Base-by-base conservation (phyloP, 495 filamentous ascomycete species). In the Penicillium salamii region DNA sequence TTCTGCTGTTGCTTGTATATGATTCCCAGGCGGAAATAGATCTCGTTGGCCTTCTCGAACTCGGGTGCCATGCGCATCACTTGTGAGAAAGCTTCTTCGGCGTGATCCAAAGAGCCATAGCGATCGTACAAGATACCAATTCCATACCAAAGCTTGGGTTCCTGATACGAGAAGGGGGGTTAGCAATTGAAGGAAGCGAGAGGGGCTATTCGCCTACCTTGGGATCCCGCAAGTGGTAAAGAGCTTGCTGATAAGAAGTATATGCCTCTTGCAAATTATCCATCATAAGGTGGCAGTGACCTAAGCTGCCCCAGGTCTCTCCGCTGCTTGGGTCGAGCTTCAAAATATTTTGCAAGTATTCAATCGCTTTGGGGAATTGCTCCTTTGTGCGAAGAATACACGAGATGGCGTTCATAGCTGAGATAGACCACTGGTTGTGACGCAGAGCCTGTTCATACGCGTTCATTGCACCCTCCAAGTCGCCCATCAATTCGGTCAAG, bases 1-100 rank as follows among this genome's bases (percentile, higher is more conserved):
- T 97, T 97, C 49, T 91, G 87, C 62, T 97, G 95, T 51, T 97
- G 91, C 66, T 99, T 99, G 76, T 97, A 97, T 38, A 99, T 97
- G 72, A 99, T 99, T 19, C 93, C 93, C 32, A 99, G 79, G 13
- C 93, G 85, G 73, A 99, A 99, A 70, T 97, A 99, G 46, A 99
- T 97, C 62, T 99, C 93, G 60, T 97, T 97, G 40, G 93, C 91
- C 77, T 99, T 99, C 63, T 99, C 93, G 52, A 97, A 99, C 59
- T 92, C 85, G 2, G 93, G 93, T 44, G 93, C 86, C 92, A 99
- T 99, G 52, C 88, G 84, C 93, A 99, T 97, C 46, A 99, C 93
- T 61, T 99, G 90, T 3, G 93, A 96, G 66, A 97, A 97, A 12
- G 93, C 93, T 63, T 97, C 95, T 63, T 99, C 93, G 53, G 93